These are phyloP conservation scores for Ricinus communis DNA, from an alignment of 345 rosid species.

Conservation along the genomic window DNA sequence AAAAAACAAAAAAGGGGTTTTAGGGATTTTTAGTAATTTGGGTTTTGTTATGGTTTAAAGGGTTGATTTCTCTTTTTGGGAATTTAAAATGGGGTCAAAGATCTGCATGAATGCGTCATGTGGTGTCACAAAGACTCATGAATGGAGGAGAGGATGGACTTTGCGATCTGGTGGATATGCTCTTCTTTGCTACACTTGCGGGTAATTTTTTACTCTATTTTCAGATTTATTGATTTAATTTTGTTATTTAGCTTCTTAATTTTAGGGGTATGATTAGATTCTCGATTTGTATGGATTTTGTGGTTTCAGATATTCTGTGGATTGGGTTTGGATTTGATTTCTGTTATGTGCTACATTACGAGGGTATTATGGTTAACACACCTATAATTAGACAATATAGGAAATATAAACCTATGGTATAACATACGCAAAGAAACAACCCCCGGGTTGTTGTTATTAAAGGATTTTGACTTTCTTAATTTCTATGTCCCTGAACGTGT, in stretches of 20 bases:
- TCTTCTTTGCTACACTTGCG: conserved; percentile 80
- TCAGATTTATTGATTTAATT: conserved; percentile 3
- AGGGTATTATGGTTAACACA: background rate
- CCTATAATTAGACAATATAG: conserved; percentile 8
- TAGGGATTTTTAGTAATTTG: conserved; percentile 14
- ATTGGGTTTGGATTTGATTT: background rate
- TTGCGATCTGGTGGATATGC: conserved; percentile 79
- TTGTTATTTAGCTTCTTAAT: background rate
- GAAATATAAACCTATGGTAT: background rate
- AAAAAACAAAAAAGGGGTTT: too few relatives aligned
- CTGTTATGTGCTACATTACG: background rate
- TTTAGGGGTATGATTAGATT: conserved; percentile 21
- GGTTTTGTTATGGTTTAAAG: background rate
- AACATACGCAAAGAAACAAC: background rate
- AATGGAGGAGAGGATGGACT: conserved; percentile 89
- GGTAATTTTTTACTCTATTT: conserved; percentile 43
- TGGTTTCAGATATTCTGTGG: conserved; percentile 3
- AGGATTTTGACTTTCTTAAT: background rate
- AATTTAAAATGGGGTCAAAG: conserved; percentile 51
- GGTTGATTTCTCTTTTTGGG: conserved; percentile 11
- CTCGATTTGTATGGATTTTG: background rate
- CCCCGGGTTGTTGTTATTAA: background rate
- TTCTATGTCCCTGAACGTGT: background rate
- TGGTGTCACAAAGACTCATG: conserved; percentile 42
- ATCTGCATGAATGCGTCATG: conserved; percentile 79